Base-by-base conservation (phyloP, 1,139 yeast species). In the Pichia sp. region DNA sequence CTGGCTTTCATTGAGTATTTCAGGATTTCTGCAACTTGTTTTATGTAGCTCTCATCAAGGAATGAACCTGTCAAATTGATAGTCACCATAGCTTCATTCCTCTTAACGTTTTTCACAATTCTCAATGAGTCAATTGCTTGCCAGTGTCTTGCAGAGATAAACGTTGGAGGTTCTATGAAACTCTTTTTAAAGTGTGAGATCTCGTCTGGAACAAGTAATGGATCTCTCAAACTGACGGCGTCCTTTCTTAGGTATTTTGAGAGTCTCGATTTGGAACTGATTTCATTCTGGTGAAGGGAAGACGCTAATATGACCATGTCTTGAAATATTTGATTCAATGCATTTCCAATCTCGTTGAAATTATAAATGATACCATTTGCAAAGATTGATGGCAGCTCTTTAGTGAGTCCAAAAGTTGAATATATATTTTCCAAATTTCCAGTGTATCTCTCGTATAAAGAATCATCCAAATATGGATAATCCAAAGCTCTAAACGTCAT, bases 291-390 rank as follows among this genome's bases (percentile, higher is more conserved):
- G 8, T 56, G 58, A 3, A 55, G 55, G 11, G 51, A 47, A 1
- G 35, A 41, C 13, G 49, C 30, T 6, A 64, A 32, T 16, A 43
- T 38, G 4, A 44, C 38, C 23, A 55, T 52, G 41, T 72, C 73
- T 8, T 51, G 55, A 29, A 59, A 54, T 5, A 63, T 49, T 34
- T 65, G 62, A 25, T 55, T 56, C 18, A 69, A 33, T 2, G 58
- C 42, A 13, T 64, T 57, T 29, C 58, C 55, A 16, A 63, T 31
- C 2, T 45, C 66, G 24, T 60, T 58, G 15, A 66, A 52, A 9
- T 58, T 55, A 11, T 64, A 59, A 19, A 84, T 67, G 3, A 79
- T 74, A 29, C 97, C 97, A 56, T 91, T 84, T 28, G 77, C 73
- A 35, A 86, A 68, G 5, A 85, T 62, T 1, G 74, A 60, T 0